phyloP scores from a whole-genome alignment of 176 grass and related monocot genomes.

The Bromus sterilis region DNA sequence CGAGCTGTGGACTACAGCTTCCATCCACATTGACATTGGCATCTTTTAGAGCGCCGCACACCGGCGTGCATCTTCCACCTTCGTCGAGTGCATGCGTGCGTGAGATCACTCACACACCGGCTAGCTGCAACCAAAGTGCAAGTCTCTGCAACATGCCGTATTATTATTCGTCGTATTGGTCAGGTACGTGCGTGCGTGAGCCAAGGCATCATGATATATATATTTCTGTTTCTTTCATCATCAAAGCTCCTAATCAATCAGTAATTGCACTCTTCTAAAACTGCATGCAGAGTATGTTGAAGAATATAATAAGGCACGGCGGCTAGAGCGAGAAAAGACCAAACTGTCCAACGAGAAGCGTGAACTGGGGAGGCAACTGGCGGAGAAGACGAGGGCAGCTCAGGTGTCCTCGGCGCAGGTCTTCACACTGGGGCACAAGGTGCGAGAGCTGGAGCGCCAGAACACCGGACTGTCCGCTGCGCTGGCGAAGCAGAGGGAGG shows the following conservation, averaged over 20 bases:
- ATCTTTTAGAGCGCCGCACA: no score
- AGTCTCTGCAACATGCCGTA: constrained; percentile 1
- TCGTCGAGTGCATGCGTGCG: not conserved
- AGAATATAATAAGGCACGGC: not conserved
- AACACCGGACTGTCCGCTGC: not conserved
- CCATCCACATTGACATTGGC: not conserved
- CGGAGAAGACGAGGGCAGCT: not conserved
- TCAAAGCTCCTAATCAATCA: no score
- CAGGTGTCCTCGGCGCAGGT: no score
- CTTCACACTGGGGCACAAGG: not conserved
- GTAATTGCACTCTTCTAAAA: not conserved
- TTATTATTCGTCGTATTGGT: not conserved
- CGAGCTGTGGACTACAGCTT: no score
- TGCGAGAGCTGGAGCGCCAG: not conserved
- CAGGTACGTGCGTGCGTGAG: not conserved
- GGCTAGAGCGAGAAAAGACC: not conserved
- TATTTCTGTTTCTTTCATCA: not conserved
- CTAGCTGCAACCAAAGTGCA: not conserved
- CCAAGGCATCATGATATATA: not conserved
- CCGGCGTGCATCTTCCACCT: not conserved
- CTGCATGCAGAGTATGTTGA: no score
- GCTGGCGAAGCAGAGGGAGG: not conserved
- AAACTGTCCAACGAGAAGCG: not conserved
- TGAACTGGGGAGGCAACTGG: not conserved
- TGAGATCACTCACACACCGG: not conserved